Evolutionary conservation across 2,329 filamentous ascomycete genomes (phyloP).

Genomic region (Alternaria triticina): DNA sequence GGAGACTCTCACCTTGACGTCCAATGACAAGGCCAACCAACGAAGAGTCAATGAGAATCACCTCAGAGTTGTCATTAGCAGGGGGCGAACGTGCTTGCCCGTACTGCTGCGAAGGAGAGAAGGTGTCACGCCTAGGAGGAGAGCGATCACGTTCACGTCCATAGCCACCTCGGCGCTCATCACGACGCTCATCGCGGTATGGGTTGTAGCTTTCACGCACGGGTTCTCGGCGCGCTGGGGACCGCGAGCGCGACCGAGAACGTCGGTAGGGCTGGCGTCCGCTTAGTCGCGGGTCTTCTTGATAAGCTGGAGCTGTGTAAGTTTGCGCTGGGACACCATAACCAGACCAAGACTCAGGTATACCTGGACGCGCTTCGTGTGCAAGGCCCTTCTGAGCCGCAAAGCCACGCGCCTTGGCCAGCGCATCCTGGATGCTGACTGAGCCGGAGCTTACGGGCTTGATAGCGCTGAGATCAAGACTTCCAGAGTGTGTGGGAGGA

Average conservation of each 20-base stretch:
- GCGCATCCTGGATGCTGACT: constrained; percentile 81
- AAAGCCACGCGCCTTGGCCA: constrained; percentile 83
- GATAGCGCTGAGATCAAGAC: constrained; percentile 79
- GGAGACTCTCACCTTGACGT: constrained; percentile 85
- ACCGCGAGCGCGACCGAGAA: constrained; percentile 72
- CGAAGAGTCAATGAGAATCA: constrained; percentile 84
- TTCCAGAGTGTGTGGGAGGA: constrained; percentile 75
- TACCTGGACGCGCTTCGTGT: constrained; percentile 53
- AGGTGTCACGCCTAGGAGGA: constrained; percentile 63
- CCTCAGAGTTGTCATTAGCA: constrained; percentile 76
- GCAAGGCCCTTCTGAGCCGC: constrained; percentile 78
- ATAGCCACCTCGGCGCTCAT: constrained; percentile 65
- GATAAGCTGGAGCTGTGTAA: constrained; percentile 47
- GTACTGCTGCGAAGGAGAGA: constrained; percentile 65
- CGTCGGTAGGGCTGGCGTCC: constrained; percentile 64
- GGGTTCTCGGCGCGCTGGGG: constrained; percentile 67
- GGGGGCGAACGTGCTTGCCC: constrained; percentile 65
- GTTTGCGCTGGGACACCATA: constrained; percentile 35
- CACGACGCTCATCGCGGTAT: constrained; percentile 84
- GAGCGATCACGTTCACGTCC: constrained; percentile 77
- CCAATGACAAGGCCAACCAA: constrained; percentile 91
- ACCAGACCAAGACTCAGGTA: constrained; percentile 53
- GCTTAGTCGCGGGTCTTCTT: constrained; percentile 57
- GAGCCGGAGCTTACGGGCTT: constrained; percentile 81
- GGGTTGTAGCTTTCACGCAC: constrained; percentile 80